Evolutionary conservation across 2,329 filamentous ascomycete genomes (phyloP).

Genomic region (Zelopaecilomyces penicillatus): DNA sequence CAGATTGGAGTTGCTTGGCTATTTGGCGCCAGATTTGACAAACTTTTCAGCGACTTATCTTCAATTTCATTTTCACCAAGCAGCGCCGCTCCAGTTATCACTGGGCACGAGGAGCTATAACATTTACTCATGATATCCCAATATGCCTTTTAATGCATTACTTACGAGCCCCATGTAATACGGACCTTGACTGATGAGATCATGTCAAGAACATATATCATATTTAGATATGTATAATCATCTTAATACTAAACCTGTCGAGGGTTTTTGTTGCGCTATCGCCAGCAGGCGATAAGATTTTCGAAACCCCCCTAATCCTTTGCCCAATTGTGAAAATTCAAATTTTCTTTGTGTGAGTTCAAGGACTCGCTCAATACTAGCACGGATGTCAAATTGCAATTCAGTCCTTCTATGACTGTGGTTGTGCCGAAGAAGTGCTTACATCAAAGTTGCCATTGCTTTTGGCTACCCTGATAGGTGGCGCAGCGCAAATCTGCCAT

Average conservation of each 20-base stretch:
- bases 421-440: slow-evolving; percentile 99
- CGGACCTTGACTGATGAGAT: slow-evolving; percentile 4
- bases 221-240: not conserved
- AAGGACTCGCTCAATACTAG: slow-evolving; percentile 35
- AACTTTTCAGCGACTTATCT: slow-evolving; percentile 4
- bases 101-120: slow-evolving; percentile 29
- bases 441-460: slow-evolving; percentile 47
- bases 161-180: slow-evolving; percentile 3
- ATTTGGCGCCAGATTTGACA: slow-evolving; percentile 74
- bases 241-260: slow-evolving; percentile 2
- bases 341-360: slow-evolving; percentile 6
- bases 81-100: slow-evolving; percentile 16
- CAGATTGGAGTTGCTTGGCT: slow-evolving; percentile 72
- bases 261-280: not conserved
- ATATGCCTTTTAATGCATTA: not conserved
- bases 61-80: slow-evolving; percentile 3
- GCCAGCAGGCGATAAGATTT: not conserved
- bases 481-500: slow-evolving; percentile 14
- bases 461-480: slow-evolving; percentile 19
- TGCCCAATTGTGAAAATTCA: not conserved
- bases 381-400: slow-evolving; percentile 99
- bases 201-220: slow-evolving; percentile 6
- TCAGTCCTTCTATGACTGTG: slow-evolving; percentile 72
- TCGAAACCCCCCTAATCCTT: not conserved
- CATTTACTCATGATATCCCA: slow-evolving; percentile 7